These are phyloP conservation scores for Magnaporthiopsis incrustans DNA, from an alignment of 2,329 filamentous ascomycete species.

Conservation along the genomic window DNA sequence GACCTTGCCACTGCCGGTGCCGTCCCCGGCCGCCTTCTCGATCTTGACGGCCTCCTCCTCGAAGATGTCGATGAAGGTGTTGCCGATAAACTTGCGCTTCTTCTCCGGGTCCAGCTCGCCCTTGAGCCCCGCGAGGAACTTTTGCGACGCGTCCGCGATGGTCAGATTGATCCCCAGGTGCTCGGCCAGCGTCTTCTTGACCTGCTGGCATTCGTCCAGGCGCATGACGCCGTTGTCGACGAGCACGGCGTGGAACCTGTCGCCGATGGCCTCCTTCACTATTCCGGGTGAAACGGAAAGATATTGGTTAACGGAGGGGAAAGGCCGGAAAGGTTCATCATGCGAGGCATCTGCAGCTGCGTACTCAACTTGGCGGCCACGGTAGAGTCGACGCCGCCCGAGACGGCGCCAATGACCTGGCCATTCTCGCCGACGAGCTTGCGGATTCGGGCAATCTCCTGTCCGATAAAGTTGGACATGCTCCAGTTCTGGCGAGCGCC, in stretches of 20 bases:
- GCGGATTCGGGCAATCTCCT: constrained; percentile 74
- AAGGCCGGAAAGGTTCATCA: background rate
- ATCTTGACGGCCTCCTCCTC: constrained; percentile 66
- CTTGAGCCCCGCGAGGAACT: constrained; percentile 68
- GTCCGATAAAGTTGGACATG: constrained; percentile 75
- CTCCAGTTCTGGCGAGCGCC: constrained; percentile 69
- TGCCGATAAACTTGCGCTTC: constrained; percentile 70
- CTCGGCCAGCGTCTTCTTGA: constrained; percentile 69
- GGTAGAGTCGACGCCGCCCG: constrained; percentile 80
- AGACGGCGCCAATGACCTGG: constrained; percentile 55
- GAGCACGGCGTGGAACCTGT: constrained; percentile 61
- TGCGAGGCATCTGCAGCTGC: background rate
- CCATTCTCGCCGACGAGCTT: constrained; percentile 71
- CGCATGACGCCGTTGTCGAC: constrained; percentile 84
- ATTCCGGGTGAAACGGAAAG: constrained; percentile 30
- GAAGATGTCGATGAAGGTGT: constrained; percentile 60
- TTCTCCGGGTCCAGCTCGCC: constrained; percentile 74
- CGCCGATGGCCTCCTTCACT: constrained; percentile 62
- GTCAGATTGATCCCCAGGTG: constrained; percentile 87
- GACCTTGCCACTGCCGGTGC: constrained; percentile 60
- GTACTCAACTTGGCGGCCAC: constrained; percentile 69
- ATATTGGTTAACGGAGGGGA: background rate
- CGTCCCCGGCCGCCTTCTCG: constrained; percentile 60
- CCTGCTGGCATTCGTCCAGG: constrained; percentile 72
- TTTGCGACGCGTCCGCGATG: constrained; percentile 69